Evolutionary conservation across 768 basidiomycete genomes (phyloP).

Genomic region (Rhodotorula babjevae): DNA sequence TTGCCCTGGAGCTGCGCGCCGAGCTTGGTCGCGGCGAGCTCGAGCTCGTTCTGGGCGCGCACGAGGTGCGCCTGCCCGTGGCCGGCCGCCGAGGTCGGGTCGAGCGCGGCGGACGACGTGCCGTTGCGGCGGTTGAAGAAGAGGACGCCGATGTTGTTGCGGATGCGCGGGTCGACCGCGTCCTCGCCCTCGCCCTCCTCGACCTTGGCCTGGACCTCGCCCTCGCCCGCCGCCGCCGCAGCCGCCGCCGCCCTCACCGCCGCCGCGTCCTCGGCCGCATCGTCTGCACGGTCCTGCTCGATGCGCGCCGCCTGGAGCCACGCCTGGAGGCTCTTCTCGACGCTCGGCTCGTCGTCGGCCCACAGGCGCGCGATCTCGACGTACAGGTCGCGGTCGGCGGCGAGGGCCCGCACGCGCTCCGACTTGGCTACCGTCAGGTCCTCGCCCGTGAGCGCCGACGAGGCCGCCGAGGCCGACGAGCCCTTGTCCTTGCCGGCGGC

Average conservation of each 20-base stretch:
- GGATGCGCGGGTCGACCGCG: conserved; percentile 35
- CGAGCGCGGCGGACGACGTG: neutral
- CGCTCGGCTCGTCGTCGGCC: conserved; percentile 66
- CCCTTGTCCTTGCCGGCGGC: conserved; percentile 45
- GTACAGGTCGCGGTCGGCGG: conserved; percentile 72
- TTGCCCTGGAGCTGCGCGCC: conserved; percentile 52
- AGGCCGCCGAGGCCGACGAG: neutral
- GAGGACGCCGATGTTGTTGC: conserved; percentile 44
- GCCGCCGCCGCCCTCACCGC: conserved; percentile 18
- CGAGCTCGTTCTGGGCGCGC: conserved; percentile 64
- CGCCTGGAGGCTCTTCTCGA: conserved; percentile 65
- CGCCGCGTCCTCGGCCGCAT: conserved; percentile 29
- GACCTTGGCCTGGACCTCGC: conserved; percentile 32
- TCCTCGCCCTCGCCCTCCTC: conserved; percentile 28
- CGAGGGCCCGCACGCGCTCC: conserved; percentile 34
- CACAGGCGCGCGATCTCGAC: conserved; percentile 85
- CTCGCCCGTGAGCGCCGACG: neutral
- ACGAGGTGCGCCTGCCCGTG: conserved; percentile 38
- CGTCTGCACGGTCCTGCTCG: conserved; percentile 40
- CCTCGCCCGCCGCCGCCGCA: neutral
- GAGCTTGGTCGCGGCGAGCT: conserved; percentile 61
- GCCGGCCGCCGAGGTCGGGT: neutral
- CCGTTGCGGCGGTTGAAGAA: conserved; percentile 30
- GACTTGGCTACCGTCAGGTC: conserved; percentile 10
- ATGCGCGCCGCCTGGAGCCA: conserved; percentile 59